phyloP scores from a whole-genome alignment of 208 protist genomes.

The Leishmania tarentolae region DNA sequence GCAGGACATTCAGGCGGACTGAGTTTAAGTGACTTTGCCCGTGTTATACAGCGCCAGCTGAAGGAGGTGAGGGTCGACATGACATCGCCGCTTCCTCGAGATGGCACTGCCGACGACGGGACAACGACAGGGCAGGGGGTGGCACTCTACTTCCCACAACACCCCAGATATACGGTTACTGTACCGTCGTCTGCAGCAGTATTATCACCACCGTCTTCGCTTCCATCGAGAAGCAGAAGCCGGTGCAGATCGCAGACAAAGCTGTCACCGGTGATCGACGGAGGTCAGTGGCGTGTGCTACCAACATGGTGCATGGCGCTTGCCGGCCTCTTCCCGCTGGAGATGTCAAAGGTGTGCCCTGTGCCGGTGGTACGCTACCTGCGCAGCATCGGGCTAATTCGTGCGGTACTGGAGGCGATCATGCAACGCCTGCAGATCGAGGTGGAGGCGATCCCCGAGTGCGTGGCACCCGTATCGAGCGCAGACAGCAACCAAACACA shows the following conservation, averaged over 20 bases:
- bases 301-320: conserved; percentile 62
- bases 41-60: conserved; percentile 21
- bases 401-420: conserved; percentile 34
- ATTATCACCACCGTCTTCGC: neutral
- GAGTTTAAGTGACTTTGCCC: conserved; percentile 10
- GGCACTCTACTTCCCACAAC: conserved; percentile 12
- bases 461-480: neutral
- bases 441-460: conserved; percentile 15
- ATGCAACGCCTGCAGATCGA: conserved; percentile 29
- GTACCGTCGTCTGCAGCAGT: neutral
- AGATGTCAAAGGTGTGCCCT: conserved; percentile 38
- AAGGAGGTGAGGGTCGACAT: conserved; percentile 32
- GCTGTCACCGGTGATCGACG: neutral
- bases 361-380: conserved; percentile 50
- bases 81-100: neutral
- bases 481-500: neutral
- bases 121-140: neutral
- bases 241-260: neutral
- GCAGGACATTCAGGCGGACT: neutral
- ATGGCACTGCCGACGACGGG: neutral
- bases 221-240: neutral
- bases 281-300: conserved; percentile 17
- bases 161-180: conserved; percentile 11
- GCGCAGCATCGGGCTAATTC: conserved; percentile 43
- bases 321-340: conserved; percentile 40